Evolutionary conservation across 805 yeast genomes (phyloP), one percentile per base, ranked within the genome.

Genomic region (Candida incommunis): DNA sequence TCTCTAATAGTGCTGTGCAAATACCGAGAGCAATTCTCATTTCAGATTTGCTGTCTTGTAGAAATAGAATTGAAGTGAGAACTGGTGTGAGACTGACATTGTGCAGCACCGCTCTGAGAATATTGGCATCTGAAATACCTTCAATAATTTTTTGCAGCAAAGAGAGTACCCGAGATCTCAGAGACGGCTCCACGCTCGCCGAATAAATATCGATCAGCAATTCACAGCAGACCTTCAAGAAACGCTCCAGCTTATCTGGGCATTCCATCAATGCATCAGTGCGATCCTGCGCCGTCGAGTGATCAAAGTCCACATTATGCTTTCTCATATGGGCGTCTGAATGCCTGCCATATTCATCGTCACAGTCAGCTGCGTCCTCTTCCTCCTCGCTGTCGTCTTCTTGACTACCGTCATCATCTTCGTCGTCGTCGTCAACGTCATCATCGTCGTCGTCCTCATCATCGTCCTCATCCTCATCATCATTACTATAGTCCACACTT

Each of bases 111-210:
- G 46, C 45, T 7, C 27, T 43, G 4, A 58, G 43, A 4, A 45
- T 22, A 1, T 46, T 52, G 2, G 58, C 53, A 1, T 61, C 58
- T 15, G 71, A 51, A 35, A 75, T 67, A 18, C 37, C n/a, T 0
- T 70, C 59, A 1, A 75, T 59, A 15, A 79, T 67, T 49, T 84
- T 69, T 13, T 74, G 58, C 16, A 83, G 53, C 16, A 76, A 69
- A 11, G 78, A 60, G 21, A 82, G 60, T 1, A 73, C 74, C 43
- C 72, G 67, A 45, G 77, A 69, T 51, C 92, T 71, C 4, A 82
- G 67, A 15, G 73, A 74, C 50, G 70, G 75, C 47, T 82, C 85
- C 56, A 82, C 80, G 0, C 90, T 72, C 2, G 90, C 78, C 27
- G 82, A 78, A 54, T 79, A 85, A 5, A 83, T 71, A 48, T 74